Base-by-base conservation (phyloP, 2,329 filamentous ascomycete genomes). In the Fonsecaea nubica region DNA sequence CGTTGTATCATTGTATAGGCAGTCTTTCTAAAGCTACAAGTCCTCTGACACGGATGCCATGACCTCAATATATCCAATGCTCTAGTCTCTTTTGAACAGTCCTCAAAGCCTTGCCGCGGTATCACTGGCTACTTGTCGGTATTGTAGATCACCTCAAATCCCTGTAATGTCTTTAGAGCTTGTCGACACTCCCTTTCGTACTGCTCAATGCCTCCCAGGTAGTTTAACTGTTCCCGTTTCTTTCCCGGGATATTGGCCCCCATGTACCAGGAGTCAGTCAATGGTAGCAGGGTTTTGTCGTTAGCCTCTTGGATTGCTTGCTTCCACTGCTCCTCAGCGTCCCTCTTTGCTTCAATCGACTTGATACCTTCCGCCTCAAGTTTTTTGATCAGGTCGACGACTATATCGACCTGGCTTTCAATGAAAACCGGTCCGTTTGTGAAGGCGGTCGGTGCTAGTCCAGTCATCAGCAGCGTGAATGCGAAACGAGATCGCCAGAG, bases 371-470 rank as follows among this genome's bases (percentile, higher is more conserved):
- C 21, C 5, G 9, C 32, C 4, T 32, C 18, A 9, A 60, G 30
- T 15, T 64, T 60, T n/a, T 59, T n/a, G 3, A 64, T 59, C 12
- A 25, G 2, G 18, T 64, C 40, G 8, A 60, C 62, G 48, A 68
- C 61, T 84, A 84, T 88, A 0, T 83, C 77, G 2, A 85, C 86
- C 71, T 89, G 86, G 0, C 85, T 69, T 68, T 87, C 84, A 12
- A 84, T 80, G 0, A 78, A 80, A 0, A 82, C 80, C 0, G 86
- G 86, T 0, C 85, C 86, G 70, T 9, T 69, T 75, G 1, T 79
- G 78, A 45, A 80, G 77, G 0, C 74, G 59, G 85, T 87, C 0
- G 85, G 86, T 58, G 55, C 55, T 58, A 32, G 4, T 32, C 30
- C 4, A 4, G 30, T 6, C 3, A 32, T 32, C 30, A 32, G 30